phyloP scores from a whole-genome alignment of 2,329 filamentous ascomycete species.

The Raffaelea arxii region DNA sequence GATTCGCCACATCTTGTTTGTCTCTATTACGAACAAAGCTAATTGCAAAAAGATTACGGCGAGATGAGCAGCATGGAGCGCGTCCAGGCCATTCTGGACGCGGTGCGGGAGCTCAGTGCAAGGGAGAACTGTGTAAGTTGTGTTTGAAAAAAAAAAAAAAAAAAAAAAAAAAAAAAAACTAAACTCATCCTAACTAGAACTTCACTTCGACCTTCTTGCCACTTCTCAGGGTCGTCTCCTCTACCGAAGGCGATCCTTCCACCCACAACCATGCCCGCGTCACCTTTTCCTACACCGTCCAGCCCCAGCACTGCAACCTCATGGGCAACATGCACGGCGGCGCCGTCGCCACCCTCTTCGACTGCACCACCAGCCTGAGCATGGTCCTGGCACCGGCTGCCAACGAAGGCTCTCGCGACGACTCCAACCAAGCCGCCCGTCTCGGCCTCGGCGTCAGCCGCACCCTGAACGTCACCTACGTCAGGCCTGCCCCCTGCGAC shows the following conservation, averaged over 20 bases:
- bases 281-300: constrained; percentile 36
- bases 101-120: background rate
- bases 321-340: constrained; percentile 50
- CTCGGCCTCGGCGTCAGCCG: constrained; percentile 48
- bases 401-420: background rate
- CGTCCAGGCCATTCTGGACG: constrained; percentile 7
- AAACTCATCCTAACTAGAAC: constrained; percentile 10
- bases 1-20: no score
- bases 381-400: constrained; percentile 39
- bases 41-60: no score
- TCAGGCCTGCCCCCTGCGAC: constrained; percentile 49
- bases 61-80: no score
- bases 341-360: constrained; percentile 57
- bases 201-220: constrained; percentile 35
- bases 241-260: constrained; percentile 9
- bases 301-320: constrained; percentile 42
- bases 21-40: no score
- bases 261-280: constrained; percentile 7
- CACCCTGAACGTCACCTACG: constrained; percentile 56
- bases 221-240: constrained; percentile 28
- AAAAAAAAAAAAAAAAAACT: background rate
- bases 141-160: background rate
- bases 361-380: constrained; percentile 52
- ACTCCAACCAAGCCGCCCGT: background rate
- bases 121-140: background rate